A percentile compares a stretch with the other conserved stretches of the same genome.
These are phyloP conservation scores for Fistulifera solaris DNA, from an alignment of 108 stramenopile species.

Conservation along the genomic window DNA sequence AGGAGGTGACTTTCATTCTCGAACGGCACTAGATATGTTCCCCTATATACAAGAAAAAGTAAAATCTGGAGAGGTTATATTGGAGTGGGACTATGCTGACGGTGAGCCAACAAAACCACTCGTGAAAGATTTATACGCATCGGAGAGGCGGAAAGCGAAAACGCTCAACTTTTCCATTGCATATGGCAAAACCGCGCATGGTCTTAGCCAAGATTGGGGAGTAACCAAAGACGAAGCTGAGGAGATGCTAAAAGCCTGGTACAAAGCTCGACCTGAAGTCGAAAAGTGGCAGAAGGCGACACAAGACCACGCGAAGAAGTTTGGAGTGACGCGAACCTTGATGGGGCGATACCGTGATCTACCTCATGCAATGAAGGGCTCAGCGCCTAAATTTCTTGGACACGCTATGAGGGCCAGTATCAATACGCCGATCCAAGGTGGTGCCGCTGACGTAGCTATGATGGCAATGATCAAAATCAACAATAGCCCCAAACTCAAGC, in stretches of 20 bases:
- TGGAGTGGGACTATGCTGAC: conserved; percentile 95
- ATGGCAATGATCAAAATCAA: conserved; percentile 99
- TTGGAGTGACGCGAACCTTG: conserved; percentile 82
- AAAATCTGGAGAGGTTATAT: conserved; percentile 85
- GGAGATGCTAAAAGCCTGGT: conserved; percentile 92
- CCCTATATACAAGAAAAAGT: conserved; percentile 88
- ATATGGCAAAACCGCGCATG: conserved; percentile 98
- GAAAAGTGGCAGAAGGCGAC: conserved; percentile 85
- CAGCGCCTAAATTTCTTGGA: conserved; percentile 28
- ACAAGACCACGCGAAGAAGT: conserved; percentile 50
- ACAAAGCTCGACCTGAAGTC: conserved; percentile 93
- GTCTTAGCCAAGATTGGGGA: conserved; percentile 95
- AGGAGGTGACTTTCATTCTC: conserved; percentile 97
- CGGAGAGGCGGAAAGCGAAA: conserved; percentile 97
- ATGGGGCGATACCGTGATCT: conserved; percentile 94
- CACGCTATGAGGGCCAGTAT: conserved; percentile 94
- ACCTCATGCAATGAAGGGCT: conserved; percentile 63
- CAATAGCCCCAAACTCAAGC: conserved; percentile 54
- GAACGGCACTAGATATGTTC: conserved; percentile 99
- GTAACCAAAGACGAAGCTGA: conserved; percentile 85
- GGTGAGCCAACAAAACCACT: conserved; percentile 91
- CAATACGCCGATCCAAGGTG: conserved; percentile 99
- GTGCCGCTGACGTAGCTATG: conserved; percentile 99
- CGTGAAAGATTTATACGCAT: conserved; percentile 93
- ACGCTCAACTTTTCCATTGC: conserved; percentile 99